Conservation (phyloP, 805 yeast species). For the Brettanomyces naardenensis region DNA sequence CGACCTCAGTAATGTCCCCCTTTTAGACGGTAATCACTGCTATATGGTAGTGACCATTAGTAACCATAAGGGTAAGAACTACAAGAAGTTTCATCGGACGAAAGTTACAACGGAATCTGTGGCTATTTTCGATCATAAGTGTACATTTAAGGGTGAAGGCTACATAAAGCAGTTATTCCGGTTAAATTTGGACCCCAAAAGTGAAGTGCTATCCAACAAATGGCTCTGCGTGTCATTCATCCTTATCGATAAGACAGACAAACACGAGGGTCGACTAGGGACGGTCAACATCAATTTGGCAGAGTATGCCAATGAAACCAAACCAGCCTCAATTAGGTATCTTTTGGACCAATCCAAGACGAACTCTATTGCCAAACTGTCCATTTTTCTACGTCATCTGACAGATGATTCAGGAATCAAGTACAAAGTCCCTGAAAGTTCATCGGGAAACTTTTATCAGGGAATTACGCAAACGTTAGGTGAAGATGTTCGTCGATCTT, state of each 20-base stretch:
- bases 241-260: conserved; percentile 22
- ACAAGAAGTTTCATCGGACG: conserved; percentile 11
- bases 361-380: conserved; percentile 66
- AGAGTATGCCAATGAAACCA: conserved; percentile 55
- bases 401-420: neutral
- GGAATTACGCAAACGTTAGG: neutral
- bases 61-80: conserved; percentile 11
- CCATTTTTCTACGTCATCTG: conserved; percentile 27
- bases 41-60: conserved; percentile 36
- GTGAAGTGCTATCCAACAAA: conserved; percentile 34
- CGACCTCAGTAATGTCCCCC: conserved; percentile 81
- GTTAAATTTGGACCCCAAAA: conserved; percentile 32
- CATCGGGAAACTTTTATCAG: neutral
- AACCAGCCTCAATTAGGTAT: conserved; percentile 51
- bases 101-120: conserved; percentile 29
- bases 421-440: neutral
- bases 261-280: conserved; percentile 51
- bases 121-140: conserved; percentile 37
- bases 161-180: conserved; percentile 25
- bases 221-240: conserved; percentile 32
- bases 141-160: conserved; percentile 31
- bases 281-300: conserved; percentile 57
- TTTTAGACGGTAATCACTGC: conserved; percentile 54
- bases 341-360: conserved; percentile 72
- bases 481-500: neutral